Conservation (phyloP, 2,329 filamentous ascomycete genomes). For the Chrysosporium keratinophilum region DNA sequence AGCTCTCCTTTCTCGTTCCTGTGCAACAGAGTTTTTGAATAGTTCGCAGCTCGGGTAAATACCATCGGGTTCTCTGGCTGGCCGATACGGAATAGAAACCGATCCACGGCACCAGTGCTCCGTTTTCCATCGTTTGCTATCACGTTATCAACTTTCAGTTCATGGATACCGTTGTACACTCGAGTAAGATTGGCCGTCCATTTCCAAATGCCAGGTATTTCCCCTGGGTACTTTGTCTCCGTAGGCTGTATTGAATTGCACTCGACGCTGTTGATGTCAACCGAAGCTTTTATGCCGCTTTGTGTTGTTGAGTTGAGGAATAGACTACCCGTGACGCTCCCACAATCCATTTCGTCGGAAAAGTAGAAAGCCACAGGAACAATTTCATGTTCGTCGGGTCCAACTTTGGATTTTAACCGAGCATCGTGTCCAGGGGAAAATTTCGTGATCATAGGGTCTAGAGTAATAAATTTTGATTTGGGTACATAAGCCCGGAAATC, state of each 20-base stretch:
- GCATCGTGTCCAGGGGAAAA: conserved; percentile 53
- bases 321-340: conserved; percentile 43
- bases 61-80: conserved; percentile 46
- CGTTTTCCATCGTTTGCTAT: conserved; percentile 34
- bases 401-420: conserved; percentile 43
- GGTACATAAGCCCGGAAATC: conserved; percentile 53
- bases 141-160: conserved; percentile 47
- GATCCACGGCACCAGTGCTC: conserved; percentile 42
- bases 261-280: conserved; percentile 38
- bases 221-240: conserved; percentile 37
- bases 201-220: conserved; percentile 45
- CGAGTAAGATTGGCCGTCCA: conserved; percentile 45
- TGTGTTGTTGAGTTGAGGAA: conserved; percentile 46
- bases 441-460: conserved; percentile 49
- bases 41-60: conserved; percentile 45
- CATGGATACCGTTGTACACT: conserved; percentile 52
- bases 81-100: conserved; percentile 51
- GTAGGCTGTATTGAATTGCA: conserved; percentile 37
- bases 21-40: conserved; percentile 41
- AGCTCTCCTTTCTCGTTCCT: conserved; percentile 33
- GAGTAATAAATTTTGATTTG: conserved; percentile 39
- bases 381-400: conserved; percentile 33
- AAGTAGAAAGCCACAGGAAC: conserved; percentile 48
- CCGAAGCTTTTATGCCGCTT: conserved; percentile 32
- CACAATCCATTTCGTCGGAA: conserved; percentile 52